Conservation (phyloP, 2,329 filamentous ascomycete species). For the Botrytis medusae region DNA sequence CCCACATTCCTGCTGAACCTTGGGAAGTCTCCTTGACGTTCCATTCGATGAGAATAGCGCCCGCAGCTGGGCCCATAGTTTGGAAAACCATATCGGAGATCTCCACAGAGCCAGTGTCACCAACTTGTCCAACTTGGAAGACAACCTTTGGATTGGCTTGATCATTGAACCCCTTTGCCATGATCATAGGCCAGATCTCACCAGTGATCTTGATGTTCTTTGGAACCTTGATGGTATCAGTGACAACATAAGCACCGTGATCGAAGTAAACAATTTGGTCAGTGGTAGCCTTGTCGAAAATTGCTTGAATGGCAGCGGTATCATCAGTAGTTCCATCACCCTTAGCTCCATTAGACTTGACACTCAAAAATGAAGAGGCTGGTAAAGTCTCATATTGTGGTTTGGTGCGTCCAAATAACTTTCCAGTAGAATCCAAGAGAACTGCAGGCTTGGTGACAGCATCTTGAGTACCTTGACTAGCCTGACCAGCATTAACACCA, state of each 20-base stretch:
- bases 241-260: constrained; percentile 65
- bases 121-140: constrained; percentile 77
- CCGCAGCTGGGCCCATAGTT: constrained; percentile 75
- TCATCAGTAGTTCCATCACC: constrained; percentile 89
- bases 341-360: constrained; percentile 78
- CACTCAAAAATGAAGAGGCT: constrained; percentile 73
- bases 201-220: constrained; percentile 85
- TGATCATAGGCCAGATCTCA: constrained; percentile 87
- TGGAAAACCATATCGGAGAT: constrained; percentile 86
- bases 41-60: constrained; percentile 90
- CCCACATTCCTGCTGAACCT: constrained; percentile 82
- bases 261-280: constrained; percentile 73
- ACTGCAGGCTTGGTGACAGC: constrained; percentile 60
- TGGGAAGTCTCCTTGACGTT: constrained; percentile 69
- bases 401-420: constrained; percentile 80
- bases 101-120: constrained; percentile 78
- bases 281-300: constrained; percentile 65
- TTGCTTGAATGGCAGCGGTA: constrained; percentile 76
- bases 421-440: constrained; percentile 64
- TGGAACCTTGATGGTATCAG: constrained; percentile 68
- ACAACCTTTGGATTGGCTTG: constrained; percentile 76
- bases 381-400: constrained; percentile 77
- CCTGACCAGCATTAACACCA: constrained; percentile 44
- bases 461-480: constrained; percentile 59
- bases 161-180: constrained; percentile 82